These are phyloP conservation scores for Apiospora saccharicola DNA, from an alignment of 2,329 filamentous ascomycete species.

Conservation along the genomic window DNA sequence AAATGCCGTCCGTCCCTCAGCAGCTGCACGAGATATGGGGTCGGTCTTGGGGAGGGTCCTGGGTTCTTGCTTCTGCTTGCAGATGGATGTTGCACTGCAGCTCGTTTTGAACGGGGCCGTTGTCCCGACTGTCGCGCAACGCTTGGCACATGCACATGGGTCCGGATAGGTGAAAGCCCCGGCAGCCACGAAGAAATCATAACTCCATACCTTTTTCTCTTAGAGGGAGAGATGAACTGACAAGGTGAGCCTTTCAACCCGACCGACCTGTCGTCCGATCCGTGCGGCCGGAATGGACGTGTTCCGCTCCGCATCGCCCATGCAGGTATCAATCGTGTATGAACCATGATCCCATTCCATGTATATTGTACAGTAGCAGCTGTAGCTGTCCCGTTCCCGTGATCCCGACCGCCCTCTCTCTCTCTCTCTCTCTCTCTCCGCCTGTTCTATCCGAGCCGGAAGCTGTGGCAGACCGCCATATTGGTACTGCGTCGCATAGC, in stretches of 20 bases:
- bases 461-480: not conserved
- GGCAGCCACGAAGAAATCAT: not conserved
- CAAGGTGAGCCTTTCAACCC: constrained; percentile 4
- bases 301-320: constrained; percentile 6
- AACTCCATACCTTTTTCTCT: too few relatives aligned
- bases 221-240: not conserved
- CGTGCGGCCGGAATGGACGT: not conserved
- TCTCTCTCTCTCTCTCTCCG: too few relatives aligned
- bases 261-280: constrained; percentile 12
- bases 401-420: not conserved
- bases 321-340: not conserved
- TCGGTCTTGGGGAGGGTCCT: not conserved
- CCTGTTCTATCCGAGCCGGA: not conserved
- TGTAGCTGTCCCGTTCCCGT: not conserved
- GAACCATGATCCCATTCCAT: constrained; percentile 9
- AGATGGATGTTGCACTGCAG: constrained; percentile 1
- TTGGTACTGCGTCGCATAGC: not conserved
- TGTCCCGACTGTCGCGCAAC: constrained; percentile 20
- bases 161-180: not conserved
- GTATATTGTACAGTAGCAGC: too few relatives aligned
- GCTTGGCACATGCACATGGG: not conserved
- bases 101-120: constrained; percentile 3
- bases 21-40: not conserved
- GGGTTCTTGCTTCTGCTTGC: not conserved
- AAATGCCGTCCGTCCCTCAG: not conserved